A percentile compares a stretch with the other conserved stretches of the same genome.
Conservation (phyloP, 805 yeast genomes). For the Ogataea trehaloabstinens region DNA sequence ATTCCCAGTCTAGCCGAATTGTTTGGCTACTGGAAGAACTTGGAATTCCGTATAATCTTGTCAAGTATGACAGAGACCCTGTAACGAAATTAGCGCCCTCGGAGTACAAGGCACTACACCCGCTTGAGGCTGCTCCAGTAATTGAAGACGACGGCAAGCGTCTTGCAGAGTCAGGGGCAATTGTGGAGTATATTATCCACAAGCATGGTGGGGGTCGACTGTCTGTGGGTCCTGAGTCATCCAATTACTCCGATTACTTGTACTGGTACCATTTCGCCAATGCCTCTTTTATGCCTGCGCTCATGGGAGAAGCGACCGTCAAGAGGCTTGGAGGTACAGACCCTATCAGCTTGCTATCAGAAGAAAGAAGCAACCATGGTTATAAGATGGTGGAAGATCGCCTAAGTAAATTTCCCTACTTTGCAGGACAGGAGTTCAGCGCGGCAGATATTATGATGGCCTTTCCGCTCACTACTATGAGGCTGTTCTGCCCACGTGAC, state of each 20-base stretch:
- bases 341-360: neutral
- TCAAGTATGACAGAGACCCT: conserved; percentile 1
- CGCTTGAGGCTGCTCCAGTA: conserved; percentile 1
- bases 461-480: neutral
- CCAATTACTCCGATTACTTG: conserved; percentile 1
- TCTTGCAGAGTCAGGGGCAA: conserved; percentile 3
- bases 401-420: neutral
- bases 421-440: conserved; percentile 1
- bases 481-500: neutral
- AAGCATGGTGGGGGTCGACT: conserved; percentile 1
- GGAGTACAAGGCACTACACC: conserved; percentile 2
- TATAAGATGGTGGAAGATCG: conserved; percentile 1
- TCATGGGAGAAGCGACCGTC: neutral
- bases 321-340: neutral
- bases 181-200: conserved; percentile 1
- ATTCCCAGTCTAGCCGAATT: conserved; percentile 1
- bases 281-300: conserved; percentile 1
- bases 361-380: neutral
- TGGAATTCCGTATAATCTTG: conserved; percentile 1
- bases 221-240: neutral
- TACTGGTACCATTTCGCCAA: conserved; percentile 3
- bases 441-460: conserved; percentile 1
- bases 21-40: conserved; percentile 3
- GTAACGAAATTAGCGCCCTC: conserved; percentile 1
- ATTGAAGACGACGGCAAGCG: neutral